phyloP scores from a whole-genome alignment of 75 land plant species.

The Chamaecyparis obtusa region DNA sequence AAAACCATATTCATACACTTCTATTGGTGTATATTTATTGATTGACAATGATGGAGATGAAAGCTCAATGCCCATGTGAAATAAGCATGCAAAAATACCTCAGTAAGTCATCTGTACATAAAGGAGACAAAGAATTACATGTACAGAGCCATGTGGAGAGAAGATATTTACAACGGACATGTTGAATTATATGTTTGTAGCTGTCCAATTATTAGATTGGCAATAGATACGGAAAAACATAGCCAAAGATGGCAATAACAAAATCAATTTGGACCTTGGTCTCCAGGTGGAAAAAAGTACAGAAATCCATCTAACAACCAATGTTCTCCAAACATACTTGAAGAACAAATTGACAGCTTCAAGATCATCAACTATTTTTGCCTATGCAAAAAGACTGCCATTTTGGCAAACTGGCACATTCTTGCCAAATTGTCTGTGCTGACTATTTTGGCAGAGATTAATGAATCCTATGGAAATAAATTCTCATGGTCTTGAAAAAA shows the following conservation, averaged over 20 bases:
- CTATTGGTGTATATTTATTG: not conserved
- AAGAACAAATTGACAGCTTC: not conserved
- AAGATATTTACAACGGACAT: not conserved
- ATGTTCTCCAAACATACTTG: not conserved
- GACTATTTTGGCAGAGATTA: no score
- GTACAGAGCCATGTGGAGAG: not conserved
- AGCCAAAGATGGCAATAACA: no score
- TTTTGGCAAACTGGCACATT: not conserved
- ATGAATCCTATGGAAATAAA: no score
- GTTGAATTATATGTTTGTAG: not conserved
- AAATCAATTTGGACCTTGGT: no score
- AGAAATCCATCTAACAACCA: no score
- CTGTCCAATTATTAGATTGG: no score
- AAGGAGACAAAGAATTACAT: not conserved
- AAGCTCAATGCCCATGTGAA: not conserved
- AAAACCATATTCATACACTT: not conserved
- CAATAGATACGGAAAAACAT: no score
- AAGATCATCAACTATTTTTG: not conserved
- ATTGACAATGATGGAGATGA: not conserved
- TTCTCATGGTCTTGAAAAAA: not conserved
- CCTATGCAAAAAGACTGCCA: not conserved
- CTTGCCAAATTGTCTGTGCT: no score
- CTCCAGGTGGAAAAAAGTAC: no score
- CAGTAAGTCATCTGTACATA: not conserved
- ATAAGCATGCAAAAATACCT: not conserved